Evolutionary conservation across 208 protist species (phyloP).

Genomic region (Acanthamoeba triangularis): DNA sequence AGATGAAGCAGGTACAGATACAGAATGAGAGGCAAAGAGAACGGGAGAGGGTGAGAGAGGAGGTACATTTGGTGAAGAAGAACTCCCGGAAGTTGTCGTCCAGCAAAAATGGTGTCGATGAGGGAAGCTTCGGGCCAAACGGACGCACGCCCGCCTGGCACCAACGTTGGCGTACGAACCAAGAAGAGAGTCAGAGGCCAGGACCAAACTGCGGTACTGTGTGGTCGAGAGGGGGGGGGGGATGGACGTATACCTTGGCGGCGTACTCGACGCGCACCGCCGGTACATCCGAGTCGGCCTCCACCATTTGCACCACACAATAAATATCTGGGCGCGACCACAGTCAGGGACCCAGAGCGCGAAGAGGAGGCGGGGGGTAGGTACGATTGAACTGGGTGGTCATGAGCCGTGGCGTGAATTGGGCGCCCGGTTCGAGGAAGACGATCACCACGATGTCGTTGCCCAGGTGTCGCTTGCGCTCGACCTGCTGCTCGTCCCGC

Average conservation of each 20-base stretch:
- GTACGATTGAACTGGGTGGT: slow-evolving; percentile 73
- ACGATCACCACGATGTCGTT: slow-evolving; percentile 78
- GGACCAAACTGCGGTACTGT: too few species aligned
- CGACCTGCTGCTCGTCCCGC: slow-evolving; percentile 69
- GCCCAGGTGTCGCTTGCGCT: slow-evolving; percentile 76
- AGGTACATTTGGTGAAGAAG: slow-evolving; percentile 69
- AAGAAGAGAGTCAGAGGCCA: background rate
- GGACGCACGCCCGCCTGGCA: slow-evolving; percentile 49
- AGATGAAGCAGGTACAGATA: too few species aligned
- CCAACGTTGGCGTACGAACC: background rate
- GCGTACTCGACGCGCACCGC: slow-evolving; percentile 27
- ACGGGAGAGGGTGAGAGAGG: background rate
- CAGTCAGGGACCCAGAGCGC: too few species aligned
- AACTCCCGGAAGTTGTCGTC: slow-evolving; percentile 71
- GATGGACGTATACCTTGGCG: background rate
- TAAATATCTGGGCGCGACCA: slow-evolving; percentile 23
- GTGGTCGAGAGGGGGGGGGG: too few species aligned
- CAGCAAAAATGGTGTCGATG: background rate
- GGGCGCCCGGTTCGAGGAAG: slow-evolving; percentile 4
- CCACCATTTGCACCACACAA: slow-evolving; percentile 31
- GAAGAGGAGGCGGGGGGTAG: background rate
- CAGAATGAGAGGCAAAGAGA: too few species aligned
- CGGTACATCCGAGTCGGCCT: background rate
- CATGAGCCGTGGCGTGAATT: slow-evolving; percentile 39
- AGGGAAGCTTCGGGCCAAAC: slow-evolving; percentile 52